Conservation (phyloP, 768 basidiomycete genomes). For the Paxillus involutus region DNA sequence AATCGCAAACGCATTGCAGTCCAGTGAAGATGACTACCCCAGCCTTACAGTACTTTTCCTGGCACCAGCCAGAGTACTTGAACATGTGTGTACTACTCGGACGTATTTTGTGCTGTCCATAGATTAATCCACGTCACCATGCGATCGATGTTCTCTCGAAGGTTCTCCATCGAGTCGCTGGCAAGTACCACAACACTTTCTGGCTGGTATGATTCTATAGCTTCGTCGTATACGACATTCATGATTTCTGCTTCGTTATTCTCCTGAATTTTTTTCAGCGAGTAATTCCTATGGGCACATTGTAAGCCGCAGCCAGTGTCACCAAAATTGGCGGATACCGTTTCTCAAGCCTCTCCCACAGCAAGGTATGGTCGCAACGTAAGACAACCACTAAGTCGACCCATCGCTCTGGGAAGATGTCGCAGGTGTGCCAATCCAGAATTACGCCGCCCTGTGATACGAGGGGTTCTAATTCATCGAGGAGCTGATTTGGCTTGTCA, state of each 20-base stretch:
- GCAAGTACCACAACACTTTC: conserved; percentile 85
- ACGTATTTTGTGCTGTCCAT: conserved; percentile 50
- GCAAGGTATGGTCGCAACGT: conserved; percentile 78
- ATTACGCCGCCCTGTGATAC: conserved; percentile 73
- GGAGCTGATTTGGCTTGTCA: conserved; percentile 47
- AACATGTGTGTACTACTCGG: not conserved
- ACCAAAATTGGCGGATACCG: conserved; percentile 50
- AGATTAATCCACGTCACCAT: conserved; percentile 84
- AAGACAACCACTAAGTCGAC: conserved; percentile 92
- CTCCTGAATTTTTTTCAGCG: conserved; percentile 93
- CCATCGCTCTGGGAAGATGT: conserved; percentile 95
- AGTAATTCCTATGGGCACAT: conserved; percentile 61
- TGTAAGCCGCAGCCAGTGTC: not conserved
- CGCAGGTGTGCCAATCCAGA: conserved; percentile 95
- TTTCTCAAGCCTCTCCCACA: conserved; percentile 91
- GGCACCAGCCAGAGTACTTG: no score
- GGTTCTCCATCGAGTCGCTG: conserved; percentile 74
- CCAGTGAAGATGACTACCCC: no score
- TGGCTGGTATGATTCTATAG: conserved; percentile 78
- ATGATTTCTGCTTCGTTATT: conserved; percentile 99
- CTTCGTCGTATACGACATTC: conserved; percentile 88
- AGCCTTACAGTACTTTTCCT: no score
- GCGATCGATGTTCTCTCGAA: conserved; percentile 84
- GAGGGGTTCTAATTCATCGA: conserved; percentile 84
- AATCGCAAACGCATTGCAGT: not conserved